phyloP scores from a whole-genome alignment of 2,329 filamentous ascomycete species.

The Monosporascus cannonballus region DNA sequence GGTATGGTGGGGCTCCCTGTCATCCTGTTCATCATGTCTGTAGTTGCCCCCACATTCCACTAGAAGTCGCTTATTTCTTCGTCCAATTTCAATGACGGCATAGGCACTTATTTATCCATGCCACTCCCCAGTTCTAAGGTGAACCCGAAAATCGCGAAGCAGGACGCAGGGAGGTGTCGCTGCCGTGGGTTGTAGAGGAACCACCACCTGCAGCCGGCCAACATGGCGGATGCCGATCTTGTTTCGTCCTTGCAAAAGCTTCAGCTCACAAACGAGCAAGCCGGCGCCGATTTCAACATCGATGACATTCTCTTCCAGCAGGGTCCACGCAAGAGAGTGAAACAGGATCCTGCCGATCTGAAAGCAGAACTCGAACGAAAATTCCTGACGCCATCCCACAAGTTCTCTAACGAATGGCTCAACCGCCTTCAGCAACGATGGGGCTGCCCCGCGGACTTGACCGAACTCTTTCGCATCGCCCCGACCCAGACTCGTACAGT shows the following conservation, averaged over 20 bases:
- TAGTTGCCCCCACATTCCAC: no score
- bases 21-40: no score
- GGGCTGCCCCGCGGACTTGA: constrained; percentile 75
- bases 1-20: no score
- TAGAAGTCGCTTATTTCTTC: no score
- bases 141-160: no score
- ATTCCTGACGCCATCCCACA: constrained; percentile 71
- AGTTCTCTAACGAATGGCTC: constrained; percentile 81
- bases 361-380: constrained; percentile 67
- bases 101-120: no score
- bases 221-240: constrained; percentile 30
- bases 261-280: constrained; percentile 32
- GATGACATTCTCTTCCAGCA: constrained; percentile 52
- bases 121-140: no score
- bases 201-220: not conserved
- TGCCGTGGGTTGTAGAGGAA: not conserved
- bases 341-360: constrained; percentile 53
- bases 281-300: constrained; percentile 33
- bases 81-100: no score
- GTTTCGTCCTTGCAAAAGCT: constrained; percentile 45
- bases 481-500: constrained; percentile 93
- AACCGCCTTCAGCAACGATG: constrained; percentile 84
- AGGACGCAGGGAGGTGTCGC: no score
- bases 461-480: constrained; percentile 79
- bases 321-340: constrained; percentile 35